phyloP scores from a whole-genome alignment of 768 basidiomycete genomes.

The Clavaria fumosa region DNA sequence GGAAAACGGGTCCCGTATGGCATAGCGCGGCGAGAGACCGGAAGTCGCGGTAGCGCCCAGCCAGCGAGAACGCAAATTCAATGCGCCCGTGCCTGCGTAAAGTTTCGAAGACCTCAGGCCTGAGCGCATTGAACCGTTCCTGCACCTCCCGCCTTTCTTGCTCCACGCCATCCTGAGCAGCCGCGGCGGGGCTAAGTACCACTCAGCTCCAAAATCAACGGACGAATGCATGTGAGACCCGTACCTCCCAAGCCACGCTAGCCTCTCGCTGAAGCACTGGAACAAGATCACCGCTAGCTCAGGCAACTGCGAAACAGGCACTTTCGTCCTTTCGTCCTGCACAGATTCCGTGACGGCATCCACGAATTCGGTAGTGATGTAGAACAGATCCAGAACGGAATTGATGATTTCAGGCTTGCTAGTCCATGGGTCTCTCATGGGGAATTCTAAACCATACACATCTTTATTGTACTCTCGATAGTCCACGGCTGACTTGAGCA shows the following conservation, averaged over 20 bases:
- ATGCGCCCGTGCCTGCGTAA: slow-evolving; percentile 40
- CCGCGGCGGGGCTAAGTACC: slow-evolving; percentile 27
- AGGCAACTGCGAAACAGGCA: slow-evolving; percentile 41
- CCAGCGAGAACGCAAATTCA: slow-evolving; percentile 57
- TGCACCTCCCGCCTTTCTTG: slow-evolving; percentile 45
- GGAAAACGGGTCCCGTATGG: slow-evolving; percentile 48
- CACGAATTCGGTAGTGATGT: slow-evolving; percentile 36
- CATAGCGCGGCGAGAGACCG: slow-evolving; percentile 73
- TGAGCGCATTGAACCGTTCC: slow-evolving; percentile 51
- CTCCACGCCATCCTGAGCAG: slow-evolving; percentile 31
- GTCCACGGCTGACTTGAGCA: slow-evolving; percentile 55
- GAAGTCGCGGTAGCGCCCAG: slow-evolving; percentile 81
- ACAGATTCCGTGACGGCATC: slow-evolving; percentile 22
- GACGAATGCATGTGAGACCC: not conserved
- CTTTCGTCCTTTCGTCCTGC: slow-evolving; percentile 16
- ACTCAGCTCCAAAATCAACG: not conserved
- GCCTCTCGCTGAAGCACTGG: slow-evolving; percentile 47
- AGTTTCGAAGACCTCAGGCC: slow-evolving; percentile 65
- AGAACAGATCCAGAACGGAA: slow-evolving; percentile 55
- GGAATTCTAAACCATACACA: slow-evolving; percentile 65
- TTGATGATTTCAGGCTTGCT: slow-evolving; percentile 56
- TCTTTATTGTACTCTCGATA: slow-evolving; percentile 57
- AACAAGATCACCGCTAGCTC: slow-evolving; percentile 50
- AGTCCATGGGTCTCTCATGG: slow-evolving; percentile 73
- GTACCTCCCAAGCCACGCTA: slow-evolving; percentile 55